Base-by-base conservation (phyloP, 192 early-diverging fungal species). In the Podila clonocystis region DNA sequence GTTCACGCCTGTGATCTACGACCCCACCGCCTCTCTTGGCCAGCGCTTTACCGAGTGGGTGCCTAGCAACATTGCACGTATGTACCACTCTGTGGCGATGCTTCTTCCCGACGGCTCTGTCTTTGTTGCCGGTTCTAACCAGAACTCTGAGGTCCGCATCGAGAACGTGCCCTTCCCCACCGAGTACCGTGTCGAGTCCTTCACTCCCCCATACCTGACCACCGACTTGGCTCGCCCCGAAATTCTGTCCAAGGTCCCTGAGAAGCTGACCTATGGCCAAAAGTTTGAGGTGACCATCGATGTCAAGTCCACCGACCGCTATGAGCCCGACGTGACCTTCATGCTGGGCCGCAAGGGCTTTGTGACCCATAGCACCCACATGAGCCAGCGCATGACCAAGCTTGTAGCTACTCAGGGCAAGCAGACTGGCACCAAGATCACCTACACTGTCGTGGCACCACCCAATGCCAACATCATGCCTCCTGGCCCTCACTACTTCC, bases 61-160 rank as follows among this genome's bases (percentile, higher is more conserved):
- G 5, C 48, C 77, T 13, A 87, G 89, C 7, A 75, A 87, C 60
- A 90, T 92, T 60, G 65, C 88, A 5, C 70, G 91, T 29, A 86
- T 92, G 83, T 92, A 92, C 76, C 91, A 92, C 67, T 91, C 89
- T n/a, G 83, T 84, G 9, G 82, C 87, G 7, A 68, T 82, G 63
- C 64, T 82, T 2, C 29, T 87, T 5, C 86, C 88, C 9, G 82
- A 82, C 38, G 83, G 65, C 41, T 68, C 69, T 61, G 71, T 85
- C 50, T 77, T 83, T 67, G 73, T 82, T 34, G 57, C 82, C n/a
- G 84, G 84, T 24, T 73, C 74, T 29, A 85, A 82, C 49, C 71
- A 78, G 34, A 83, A 79, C 68, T 68, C 66, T 12, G 70, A 73
- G 45, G 77, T 80, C 13, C 70, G 70, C 36, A 34, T 59, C 38